Percentiles rank a stretch among this genome's conserved stretches.
These are phyloP conservation scores for Helenozyma rhizophorensis DNA, from an alignment of 805 yeast genomes.

Conservation along the genomic window DNA sequence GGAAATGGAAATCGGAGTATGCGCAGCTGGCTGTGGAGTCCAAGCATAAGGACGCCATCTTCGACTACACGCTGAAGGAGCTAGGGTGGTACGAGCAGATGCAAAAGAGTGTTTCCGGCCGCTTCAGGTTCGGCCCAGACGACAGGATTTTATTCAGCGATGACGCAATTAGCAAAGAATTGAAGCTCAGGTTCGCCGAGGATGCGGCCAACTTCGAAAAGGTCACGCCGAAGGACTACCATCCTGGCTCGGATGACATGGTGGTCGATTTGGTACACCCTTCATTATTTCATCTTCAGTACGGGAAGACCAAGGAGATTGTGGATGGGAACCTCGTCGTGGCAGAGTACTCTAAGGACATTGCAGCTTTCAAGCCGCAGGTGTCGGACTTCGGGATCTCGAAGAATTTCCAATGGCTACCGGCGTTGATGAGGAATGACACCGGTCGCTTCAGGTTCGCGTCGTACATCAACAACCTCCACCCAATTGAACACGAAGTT, in stretches of 20 bases:
- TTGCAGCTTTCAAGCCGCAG: constrained; percentile 8
- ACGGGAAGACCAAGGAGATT: constrained; percentile 22
- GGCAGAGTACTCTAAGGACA: constrained; percentile 7
- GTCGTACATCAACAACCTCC: constrained; percentile 40
- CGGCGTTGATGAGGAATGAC: constrained; percentile 18
- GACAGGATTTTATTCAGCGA: constrained; percentile 20
- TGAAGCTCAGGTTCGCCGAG: constrained; percentile 9
- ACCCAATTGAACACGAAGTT: constrained; percentile 22
- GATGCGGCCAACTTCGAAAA: constrained; percentile 10
- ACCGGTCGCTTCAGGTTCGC: constrained; percentile 13
- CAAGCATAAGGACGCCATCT: constrained; percentile 14
- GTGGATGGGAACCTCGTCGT: background rate
- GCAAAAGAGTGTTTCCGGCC: constrained; percentile 5
- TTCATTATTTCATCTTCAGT: constrained; percentile 10
- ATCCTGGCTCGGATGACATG: constrained; percentile 32
- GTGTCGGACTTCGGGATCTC: constrained; percentile 16
- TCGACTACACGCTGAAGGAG: constrained; percentile 25
- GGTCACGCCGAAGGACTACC: constrained; percentile 20
- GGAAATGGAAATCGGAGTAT: constrained; percentile 25
- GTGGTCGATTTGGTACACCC: constrained; percentile 24
- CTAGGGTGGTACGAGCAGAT: constrained; percentile 23
- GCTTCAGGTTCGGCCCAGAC: constrained; percentile 17
- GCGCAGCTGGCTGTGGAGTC: constrained; percentile 4
- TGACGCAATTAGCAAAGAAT: constrained; percentile 9
- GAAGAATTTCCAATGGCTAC: constrained; percentile 35